These are phyloP conservation scores for Marchantia paleacea DNA, from an alignment of 225 moss, liverwort and hornwort genomes.

Conservation along the genomic window DNA sequence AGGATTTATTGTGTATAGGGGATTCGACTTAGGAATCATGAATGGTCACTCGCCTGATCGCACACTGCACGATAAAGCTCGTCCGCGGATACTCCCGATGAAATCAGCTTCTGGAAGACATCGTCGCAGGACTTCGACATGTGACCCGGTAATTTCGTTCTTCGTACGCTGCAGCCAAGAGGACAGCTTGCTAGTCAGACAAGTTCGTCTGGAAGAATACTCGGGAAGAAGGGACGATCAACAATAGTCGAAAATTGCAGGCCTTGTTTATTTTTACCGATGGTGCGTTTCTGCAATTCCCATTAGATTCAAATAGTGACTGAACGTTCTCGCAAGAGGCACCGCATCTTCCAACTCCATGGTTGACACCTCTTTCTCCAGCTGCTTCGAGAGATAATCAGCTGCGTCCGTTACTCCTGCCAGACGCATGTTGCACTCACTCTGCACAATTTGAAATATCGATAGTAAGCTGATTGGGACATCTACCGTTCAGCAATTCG, in stretches of 20 bases:
- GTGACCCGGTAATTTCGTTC: slow-evolving; percentile 66
- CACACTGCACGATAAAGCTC: slow-evolving; percentile 73
- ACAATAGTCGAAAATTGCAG: neutral
- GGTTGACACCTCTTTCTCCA: slow-evolving; percentile 64
- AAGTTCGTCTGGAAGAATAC: neutral
- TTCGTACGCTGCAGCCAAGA: slow-evolving; percentile 49
- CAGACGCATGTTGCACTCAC: slow-evolving; percentile 83
- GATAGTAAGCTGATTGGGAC: neutral
- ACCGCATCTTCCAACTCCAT: slow-evolving; percentile 86
- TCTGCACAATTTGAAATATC: slow-evolving; percentile 32
- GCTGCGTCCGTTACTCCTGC: slow-evolving; percentile 73
- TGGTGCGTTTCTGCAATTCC: slow-evolving; percentile 93
- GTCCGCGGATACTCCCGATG: slow-evolving; percentile 70
- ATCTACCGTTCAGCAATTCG: neutral
- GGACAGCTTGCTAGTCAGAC: neutral
- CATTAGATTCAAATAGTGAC: slow-evolving; percentile 86
- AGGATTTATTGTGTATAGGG: neutral
- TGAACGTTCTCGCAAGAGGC: slow-evolving; percentile 79
- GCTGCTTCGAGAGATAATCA: slow-evolving; percentile 62
- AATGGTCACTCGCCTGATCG: slow-evolving; percentile 46
- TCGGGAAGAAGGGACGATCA: neutral
- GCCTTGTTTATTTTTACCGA: slow-evolving; percentile 27
- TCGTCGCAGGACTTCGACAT: slow-evolving; percentile 90
- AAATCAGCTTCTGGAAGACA: slow-evolving; percentile 71
- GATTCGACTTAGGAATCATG: neutral